A percentile compares a stretch with the other conserved stretches of the same genome.
phyloP scores from a whole-genome alignment of 176 grass and related monocot genomes.

The Carex myosuroides region DNA sequence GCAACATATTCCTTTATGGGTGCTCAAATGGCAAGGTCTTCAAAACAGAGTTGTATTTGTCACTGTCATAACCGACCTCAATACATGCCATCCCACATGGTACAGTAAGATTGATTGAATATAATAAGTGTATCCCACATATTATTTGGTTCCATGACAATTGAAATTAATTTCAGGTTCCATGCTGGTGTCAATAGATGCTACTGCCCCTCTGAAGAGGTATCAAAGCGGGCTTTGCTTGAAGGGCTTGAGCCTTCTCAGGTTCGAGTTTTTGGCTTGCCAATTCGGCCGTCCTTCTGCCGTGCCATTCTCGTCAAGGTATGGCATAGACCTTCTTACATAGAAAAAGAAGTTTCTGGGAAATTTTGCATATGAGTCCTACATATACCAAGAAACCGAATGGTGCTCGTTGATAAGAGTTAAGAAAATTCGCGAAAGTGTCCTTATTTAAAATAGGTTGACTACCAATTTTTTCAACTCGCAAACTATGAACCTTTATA shows the following conservation, averaged over 20 bases:
- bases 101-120: constrained; percentile 14
- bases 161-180: constrained; percentile 51
- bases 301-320: constrained; percentile 87
- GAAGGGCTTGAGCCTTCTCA: constrained; percentile 73
- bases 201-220: constrained; percentile 96
- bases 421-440: background rate
- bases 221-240: constrained; percentile 79
- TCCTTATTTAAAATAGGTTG: background rate
- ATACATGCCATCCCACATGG: constrained; percentile 97
- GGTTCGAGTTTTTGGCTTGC: constrained; percentile 82
- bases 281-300: constrained; percentile 88
- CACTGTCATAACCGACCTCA: constrained; percentile 95
- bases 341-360: background rate
- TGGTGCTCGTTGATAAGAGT: background rate
- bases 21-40: constrained; percentile 97
- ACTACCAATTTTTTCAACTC: background rate
- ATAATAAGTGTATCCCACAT: background rate
- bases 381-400: background rate
- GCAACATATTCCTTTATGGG: constrained; percentile 98
- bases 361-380: background rate
- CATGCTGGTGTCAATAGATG: constrained; percentile 89
- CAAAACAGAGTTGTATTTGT: constrained; percentile 79
- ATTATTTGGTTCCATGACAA: constrained; percentile 2
- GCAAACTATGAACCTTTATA: background rate
- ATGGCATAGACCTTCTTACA: background rate